A percentile compares a stretch with the other conserved stretches of the same genome.
These are phyloP conservation scores for Carallia brachiata DNA, from an alignment of 345 rosid genomes.

Conservation along the genomic window DNA sequence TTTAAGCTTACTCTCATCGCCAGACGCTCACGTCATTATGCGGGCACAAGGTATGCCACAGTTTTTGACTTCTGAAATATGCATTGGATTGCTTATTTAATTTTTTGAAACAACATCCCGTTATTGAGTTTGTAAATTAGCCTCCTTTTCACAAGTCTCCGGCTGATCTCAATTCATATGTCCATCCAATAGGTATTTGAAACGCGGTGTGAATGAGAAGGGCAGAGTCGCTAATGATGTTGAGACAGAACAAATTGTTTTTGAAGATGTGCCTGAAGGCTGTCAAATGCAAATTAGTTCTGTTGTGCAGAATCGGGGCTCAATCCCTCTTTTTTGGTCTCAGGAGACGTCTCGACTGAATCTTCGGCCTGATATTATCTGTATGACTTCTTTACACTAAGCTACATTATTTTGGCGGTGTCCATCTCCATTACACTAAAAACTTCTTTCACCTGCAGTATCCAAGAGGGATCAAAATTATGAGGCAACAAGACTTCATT, in stretches of 20 bases:
- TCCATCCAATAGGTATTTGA: slow-evolving; percentile 51
- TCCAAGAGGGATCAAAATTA: slow-evolving; percentile 71
- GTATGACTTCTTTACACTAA: slow-evolving; percentile 41
- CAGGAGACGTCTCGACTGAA: slow-evolving; percentile 91
- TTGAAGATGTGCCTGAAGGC: slow-evolving; percentile 74
- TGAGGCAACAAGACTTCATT: slow-evolving; percentile 88
- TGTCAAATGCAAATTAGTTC: slow-evolving; percentile 71
- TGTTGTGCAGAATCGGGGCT: slow-evolving; percentile 90
- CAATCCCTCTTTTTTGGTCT: slow-evolving; percentile 97
- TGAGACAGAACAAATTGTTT: slow-evolving; percentile 93
- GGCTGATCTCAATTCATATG: slow-evolving; percentile 10
- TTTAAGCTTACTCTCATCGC: slow-evolving; percentile 75
- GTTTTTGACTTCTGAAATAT: slow-evolving; percentile 1
- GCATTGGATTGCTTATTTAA: not conserved
- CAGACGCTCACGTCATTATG: slow-evolving; percentile 90
- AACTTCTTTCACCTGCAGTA: slow-evolving; percentile 43
- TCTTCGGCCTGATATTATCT: slow-evolving; percentile 80
- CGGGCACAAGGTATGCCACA: slow-evolving; percentile 82
- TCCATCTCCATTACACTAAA: slow-evolving; percentile 1
- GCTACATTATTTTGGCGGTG: not conserved
- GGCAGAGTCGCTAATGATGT: slow-evolving; percentile 99
- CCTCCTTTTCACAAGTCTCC: not conserved
- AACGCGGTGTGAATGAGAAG: slow-evolving; percentile 91
- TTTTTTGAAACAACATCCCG: not conserved
- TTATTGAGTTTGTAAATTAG: not conserved